phyloP scores from a whole-genome alignment of 106 monocot species.

The Chionographis japonica region DNA sequence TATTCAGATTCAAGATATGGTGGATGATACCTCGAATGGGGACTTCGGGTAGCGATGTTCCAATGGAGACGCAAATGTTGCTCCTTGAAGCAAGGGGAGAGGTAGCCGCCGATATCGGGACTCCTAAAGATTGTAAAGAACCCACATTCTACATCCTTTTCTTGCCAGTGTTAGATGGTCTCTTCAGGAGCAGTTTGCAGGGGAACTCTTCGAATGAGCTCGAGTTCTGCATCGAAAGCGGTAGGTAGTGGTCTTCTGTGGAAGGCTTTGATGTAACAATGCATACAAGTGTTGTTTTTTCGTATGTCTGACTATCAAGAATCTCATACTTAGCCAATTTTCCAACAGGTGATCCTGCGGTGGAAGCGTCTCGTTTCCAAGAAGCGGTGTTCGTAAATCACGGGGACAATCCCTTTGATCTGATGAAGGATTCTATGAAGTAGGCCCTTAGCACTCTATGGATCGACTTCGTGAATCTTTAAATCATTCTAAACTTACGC shows the following conservation, averaged over 20 bases:
- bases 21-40: slow-evolving; percentile 55
- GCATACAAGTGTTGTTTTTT: too few species aligned
- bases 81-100: slow-evolving; percentile 28
- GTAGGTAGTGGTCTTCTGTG: slow-evolving; percentile 8
- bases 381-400: slow-evolving; percentile 40
- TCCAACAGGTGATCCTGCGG: slow-evolving; percentile 28
- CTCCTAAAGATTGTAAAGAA: neutral
- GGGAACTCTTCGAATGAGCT: slow-evolving; percentile 49
- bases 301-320: neutral
- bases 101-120: neutral
- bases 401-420: slow-evolving; percentile 41
- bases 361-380: slow-evolving; percentile 18
- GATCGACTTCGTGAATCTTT: neutral
- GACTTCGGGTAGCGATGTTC: slow-evolving; percentile 36
- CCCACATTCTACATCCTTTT: slow-evolving; percentile 24
- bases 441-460: neutral
- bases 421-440: slow-evolving; percentile 46
- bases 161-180: slow-evolving; percentile 41
- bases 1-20: slow-evolving; percentile 53
- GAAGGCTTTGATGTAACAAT: too few species aligned
- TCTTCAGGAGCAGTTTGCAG: slow-evolving; percentile 43
- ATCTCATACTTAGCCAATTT: neutral
- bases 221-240: slow-evolving; percentile 50
- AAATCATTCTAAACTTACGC: neutral
- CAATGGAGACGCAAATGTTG: slow-evolving; percentile 42